Conservation (phyloP, 768 basidiomycete species). For the Leccinum olivaceopallidum region DNA sequence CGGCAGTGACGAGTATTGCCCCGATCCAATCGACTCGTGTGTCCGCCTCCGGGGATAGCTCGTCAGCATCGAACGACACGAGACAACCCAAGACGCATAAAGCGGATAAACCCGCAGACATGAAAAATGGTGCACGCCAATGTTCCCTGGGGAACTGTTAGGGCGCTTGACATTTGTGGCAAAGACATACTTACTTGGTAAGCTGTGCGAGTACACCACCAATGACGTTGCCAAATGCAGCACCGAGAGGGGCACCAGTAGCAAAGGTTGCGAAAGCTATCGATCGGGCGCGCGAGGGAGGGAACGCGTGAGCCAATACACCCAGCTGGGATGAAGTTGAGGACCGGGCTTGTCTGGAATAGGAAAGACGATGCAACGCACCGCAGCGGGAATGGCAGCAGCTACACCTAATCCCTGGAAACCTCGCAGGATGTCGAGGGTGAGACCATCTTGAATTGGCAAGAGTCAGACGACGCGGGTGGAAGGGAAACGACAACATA, state of each 20-base stretch:
- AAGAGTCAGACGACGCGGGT: too few relatives aligned
- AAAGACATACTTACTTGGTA: constrained; percentile 30
- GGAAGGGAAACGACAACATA: constrained; percentile 20
- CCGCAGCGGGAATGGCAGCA: constrained; percentile 71
- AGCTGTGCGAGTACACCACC: constrained; percentile 72
- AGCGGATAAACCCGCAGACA: constrained; percentile 57
- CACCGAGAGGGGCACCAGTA: constrained; percentile 84
- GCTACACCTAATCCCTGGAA: constrained; percentile 84
- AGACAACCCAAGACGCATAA: constrained; percentile 53
- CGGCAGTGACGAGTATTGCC: constrained; percentile 60
- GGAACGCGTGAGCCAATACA: constrained; percentile 79
- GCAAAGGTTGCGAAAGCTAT: constrained; percentile 82
- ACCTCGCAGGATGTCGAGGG: constrained; percentile 70
- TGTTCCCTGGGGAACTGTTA: constrained; percentile 32
- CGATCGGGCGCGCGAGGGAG: constrained; percentile 63
- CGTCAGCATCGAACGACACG: constrained; percentile 63
- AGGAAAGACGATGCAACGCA: constrained; percentile 33
- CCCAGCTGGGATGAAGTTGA: constrained; percentile 52
- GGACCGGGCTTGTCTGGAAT: background rate
- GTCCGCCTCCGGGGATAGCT: constrained; percentile 37
- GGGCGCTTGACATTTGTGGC: background rate
- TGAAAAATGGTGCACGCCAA: constrained; percentile 71
- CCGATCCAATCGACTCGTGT: constrained; percentile 78
- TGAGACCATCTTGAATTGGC: constrained; percentile 49
- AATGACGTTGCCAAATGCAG: constrained; percentile 63